These are phyloP conservation scores for Boletellus sp. DNA, from an alignment of 768 basidiomycete genomes.

Conservation along the genomic window DNA sequence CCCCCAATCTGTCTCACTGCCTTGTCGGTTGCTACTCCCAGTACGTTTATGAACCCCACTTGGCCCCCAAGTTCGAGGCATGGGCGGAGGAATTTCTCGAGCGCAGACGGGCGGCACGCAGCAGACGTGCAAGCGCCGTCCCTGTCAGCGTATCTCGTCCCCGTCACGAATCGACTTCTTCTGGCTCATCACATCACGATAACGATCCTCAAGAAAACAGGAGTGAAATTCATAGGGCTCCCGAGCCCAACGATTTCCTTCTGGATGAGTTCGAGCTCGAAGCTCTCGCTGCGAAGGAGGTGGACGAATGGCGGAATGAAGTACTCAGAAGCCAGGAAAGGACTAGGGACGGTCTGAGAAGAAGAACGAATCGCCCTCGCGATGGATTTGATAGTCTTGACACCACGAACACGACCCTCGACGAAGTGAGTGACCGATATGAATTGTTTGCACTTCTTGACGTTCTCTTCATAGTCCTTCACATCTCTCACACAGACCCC, in stretches of 20 bases:
- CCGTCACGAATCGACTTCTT: slow-evolving; percentile 9
- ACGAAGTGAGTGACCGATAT: slow-evolving; percentile 41
- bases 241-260: slow-evolving; percentile 15
- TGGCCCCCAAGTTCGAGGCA: slow-evolving; percentile 56
- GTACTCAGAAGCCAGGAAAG: slow-evolving; percentile 32
- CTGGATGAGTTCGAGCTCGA: slow-evolving; percentile 45
- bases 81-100: slow-evolving; percentile 36
- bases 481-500: slow-evolving; percentile 43
- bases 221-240: background rate
- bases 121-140: slow-evolving; percentile 24
- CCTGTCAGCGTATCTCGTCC: slow-evolving; percentile 17
- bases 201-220: slow-evolving; percentile 2
- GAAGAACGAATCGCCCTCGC: slow-evolving; percentile 3
- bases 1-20: background rate
- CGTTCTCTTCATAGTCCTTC: slow-evolving; percentile 37
- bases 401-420: slow-evolving; percentile 33
- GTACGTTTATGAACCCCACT: slow-evolving; percentile 70
- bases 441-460: background rate
- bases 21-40: slow-evolving; percentile 20
- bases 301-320: slow-evolving; percentile 50
- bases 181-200: slow-evolving; percentile 5
- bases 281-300: slow-evolving; percentile 47
- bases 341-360: background rate
- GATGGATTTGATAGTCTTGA: slow-evolving; percentile 18
- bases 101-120: slow-evolving; percentile 27